Conservation (phyloP, 371 early-diverging fungal species). For the Syncephalis plumigaleata region DNA sequence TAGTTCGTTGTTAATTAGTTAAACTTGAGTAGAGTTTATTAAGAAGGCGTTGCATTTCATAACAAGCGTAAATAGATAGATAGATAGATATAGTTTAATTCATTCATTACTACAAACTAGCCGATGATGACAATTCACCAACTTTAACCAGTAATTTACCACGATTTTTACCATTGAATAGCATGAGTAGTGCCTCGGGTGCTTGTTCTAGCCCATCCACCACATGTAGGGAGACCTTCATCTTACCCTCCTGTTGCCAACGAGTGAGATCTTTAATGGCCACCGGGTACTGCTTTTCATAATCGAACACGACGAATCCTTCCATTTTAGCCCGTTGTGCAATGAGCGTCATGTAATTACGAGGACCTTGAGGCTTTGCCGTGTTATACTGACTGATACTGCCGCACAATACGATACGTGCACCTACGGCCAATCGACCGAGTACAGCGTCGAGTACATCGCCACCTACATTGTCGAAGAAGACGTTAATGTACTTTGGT, state of each 20-base stretch:
- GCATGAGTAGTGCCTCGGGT: slow-evolving; percentile 50
- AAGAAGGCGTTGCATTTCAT: no score
- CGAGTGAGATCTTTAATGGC: slow-evolving; percentile 38
- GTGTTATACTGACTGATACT: slow-evolving; percentile 56
- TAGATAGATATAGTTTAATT: no score
- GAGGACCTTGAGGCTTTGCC: slow-evolving; percentile 1
- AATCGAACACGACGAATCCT: slow-evolving; percentile 46
- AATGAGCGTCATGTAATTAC: slow-evolving; percentile 17
- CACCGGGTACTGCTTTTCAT: slow-evolving; percentile 23
- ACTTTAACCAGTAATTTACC: slow-evolving; percentile 70
- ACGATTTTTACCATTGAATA: slow-evolving; percentile 65
- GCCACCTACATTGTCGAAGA: slow-evolving; percentile 62
- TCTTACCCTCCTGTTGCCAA: slow-evolving; percentile 44
- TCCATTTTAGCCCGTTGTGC: slow-evolving; percentile 32
- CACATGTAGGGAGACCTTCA: slow-evolving; percentile 42
- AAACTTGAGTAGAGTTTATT: no score
- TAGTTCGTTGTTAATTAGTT: no score
- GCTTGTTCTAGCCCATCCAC: slow-evolving; percentile 61
- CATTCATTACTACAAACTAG: no score
- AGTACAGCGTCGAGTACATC: slow-evolving; percentile 45
- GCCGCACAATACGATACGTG: slow-evolving; percentile 44
- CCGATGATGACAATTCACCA: no score
- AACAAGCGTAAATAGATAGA: no score
- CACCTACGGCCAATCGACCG: slow-evolving; percentile 26
- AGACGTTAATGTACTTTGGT: slow-evolving; percentile 50